phyloP scores from a whole-genome alignment of 495 filamentous ascomycete species.

The Hypoxylon perforatum region DNA sequence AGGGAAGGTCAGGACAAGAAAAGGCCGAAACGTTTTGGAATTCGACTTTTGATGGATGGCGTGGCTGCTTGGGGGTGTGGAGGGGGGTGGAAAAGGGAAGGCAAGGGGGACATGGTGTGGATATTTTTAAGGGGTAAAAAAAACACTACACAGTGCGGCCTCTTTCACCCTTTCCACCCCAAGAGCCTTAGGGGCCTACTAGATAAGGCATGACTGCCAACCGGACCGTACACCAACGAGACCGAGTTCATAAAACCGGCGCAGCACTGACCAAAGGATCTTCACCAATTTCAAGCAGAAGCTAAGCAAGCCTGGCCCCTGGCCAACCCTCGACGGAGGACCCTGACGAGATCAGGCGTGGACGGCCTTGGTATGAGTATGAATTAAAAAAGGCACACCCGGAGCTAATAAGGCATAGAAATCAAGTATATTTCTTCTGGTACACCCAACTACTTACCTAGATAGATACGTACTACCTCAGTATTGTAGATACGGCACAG shows the following conservation, averaged over 20 bases:
- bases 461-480: neutral
- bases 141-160: conserved; percentile 9
- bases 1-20: conserved; percentile 51
- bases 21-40: conserved; percentile 58
- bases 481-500: neutral
- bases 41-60: conserved; percentile 53
- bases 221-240: conserved; percentile 13
- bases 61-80: conserved; percentile 49
- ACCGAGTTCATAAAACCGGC: conserved; percentile 17
- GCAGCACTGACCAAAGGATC: conserved; percentile 31
- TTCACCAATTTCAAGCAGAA: conserved; percentile 42
- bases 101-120: conserved; percentile 43
- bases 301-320: neutral
- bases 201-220: conserved; percentile 13
- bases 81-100: conserved; percentile 48
- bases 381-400: neutral
- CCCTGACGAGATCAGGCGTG: neutral
- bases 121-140: conserved; percentile 36
- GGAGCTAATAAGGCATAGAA: neutral
- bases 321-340: no score
- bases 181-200: no score
- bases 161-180: no score
- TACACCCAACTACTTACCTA: neutral
- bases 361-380: conserved; percentile 8
- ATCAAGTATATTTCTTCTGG: neutral